Evolutionary conservation across 2,329 filamentous ascomycete species (phyloP), one percentile per base, ranked within the genome.

Genomic region (Fusarium sp.): DNA sequence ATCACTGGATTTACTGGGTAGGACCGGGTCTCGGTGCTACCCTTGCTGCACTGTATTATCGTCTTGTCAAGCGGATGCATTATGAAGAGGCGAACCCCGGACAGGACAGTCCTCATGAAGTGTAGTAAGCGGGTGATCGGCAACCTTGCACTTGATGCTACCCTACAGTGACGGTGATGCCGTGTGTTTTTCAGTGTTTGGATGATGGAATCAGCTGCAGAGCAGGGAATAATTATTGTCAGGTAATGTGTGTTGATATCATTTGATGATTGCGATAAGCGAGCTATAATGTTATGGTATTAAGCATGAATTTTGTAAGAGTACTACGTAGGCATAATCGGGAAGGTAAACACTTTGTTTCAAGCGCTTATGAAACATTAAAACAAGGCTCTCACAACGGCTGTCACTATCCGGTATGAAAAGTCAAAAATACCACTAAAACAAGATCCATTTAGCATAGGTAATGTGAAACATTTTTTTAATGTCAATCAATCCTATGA

Each of bases 1-100:
- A 84, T 63, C 81, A 83, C 61, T 84, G 83, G 83, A 83, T 84
- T 64, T 84, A 83, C 75, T 84, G 83, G 82, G 63, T 86, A 27
- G 85, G 84, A 0, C 85, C 85, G 5, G 70, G 79, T 6, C 72
- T 84, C 6, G 85, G 85, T 0, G 76, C 80, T 1, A 66, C 82
- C 4, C 73, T 86, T 14, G 84, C 85, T 7, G 79, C 78, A 6
- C 76, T 71, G 1, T 79, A 85, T 23, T 87, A 84, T 75, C 81
- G 81, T 62, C 64, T 85, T 0, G 76, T 86, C 31, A 84, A 83
- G 70, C 61, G 74, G 3, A 76, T 85, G 55, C 79, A 85, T 53
- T 86, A 85, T 68, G 79, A 83, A 64, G 82, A 79, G 23, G 79
- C 78, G 18, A 83, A 84, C 65, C 79, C 79, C 0, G 81, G 80